Conservation (phyloP, 495 filamentous ascomycete species). For the Penicillium silybi region DNA sequence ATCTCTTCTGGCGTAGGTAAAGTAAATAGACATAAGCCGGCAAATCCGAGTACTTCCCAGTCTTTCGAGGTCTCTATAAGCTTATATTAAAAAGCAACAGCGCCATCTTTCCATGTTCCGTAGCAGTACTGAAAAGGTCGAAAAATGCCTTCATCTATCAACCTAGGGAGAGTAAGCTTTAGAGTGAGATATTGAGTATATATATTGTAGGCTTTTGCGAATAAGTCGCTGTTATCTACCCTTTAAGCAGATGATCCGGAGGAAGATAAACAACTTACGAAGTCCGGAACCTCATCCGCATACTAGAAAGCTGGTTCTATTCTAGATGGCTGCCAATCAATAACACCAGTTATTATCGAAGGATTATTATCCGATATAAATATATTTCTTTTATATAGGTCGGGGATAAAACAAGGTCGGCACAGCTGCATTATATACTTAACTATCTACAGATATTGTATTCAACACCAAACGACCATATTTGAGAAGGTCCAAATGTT, state of each 20-base stretch:
- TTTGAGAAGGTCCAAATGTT: constrained; percentile 31
- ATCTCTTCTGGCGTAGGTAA: constrained; percentile 27
- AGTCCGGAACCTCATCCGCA: constrained; percentile 25
- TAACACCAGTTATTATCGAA: constrained; percentile 32
- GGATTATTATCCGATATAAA: constrained; percentile 42
- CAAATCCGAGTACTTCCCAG: constrained; percentile 41
- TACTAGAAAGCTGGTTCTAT: constrained; percentile 40
- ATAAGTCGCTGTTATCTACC: constrained; percentile 16
- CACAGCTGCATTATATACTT: constrained; percentile 20
- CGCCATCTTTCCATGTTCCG: constrained; percentile 43
- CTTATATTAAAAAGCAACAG: constrained; percentile 35
- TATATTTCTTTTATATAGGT: constrained; percentile 41
- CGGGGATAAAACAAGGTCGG: constrained; percentile 30
- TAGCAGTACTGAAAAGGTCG: constrained; percentile 41
- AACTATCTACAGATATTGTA: constrained; percentile 25
- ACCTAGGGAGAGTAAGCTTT: constrained; percentile 31
- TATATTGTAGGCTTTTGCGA: constrained; percentile 28
- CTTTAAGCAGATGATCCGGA: constrained; percentile 14
- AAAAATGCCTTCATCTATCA: constrained; percentile 36
- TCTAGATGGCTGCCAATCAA: constrained; percentile 40
- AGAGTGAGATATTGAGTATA: constrained; percentile 31
- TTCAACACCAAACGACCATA: constrained; percentile 23
- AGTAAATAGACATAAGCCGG: constrained; percentile 33
- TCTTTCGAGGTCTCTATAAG: constrained; percentile 32
- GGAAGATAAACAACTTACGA: constrained; percentile 50